Base-by-base conservation (phyloP, 2,329 filamentous ascomycete genomes). In the Akanthomyces lecanii region DNA sequence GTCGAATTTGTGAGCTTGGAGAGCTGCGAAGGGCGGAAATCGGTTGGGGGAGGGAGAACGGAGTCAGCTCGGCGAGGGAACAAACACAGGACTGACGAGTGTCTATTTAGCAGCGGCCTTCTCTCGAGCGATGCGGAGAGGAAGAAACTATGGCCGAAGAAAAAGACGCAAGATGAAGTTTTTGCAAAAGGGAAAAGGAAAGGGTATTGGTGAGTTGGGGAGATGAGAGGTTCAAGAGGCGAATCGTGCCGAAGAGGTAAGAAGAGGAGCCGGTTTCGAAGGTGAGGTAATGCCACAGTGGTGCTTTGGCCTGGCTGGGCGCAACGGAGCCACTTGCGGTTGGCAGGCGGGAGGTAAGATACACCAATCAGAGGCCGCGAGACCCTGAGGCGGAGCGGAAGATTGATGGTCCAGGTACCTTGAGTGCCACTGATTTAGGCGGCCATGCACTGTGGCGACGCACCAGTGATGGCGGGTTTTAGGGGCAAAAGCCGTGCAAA, bases 281-380 rank as follows among this genome's bases (percentile, higher is more conserved):
- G 53, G 47, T 61, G 58, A 64, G 58, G 58, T 61, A 64, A 62
- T 64, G 63, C 63, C 59, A 64, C 58, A 62, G 58, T 64, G 63
- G 63, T 44, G 52, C 48, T 56, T 44, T 50, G 33, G n/a, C n/a
- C 7, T 33, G 42, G 21, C 44, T n/a, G 50, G 50, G 38, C 23
- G 40, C 44, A 38, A 14, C 50, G 60, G 52, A 50, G 44, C 61
- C 33, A 47, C 50, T 42, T 38, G 16, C 33, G 44, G 21, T 38
- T 48, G 23, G 56, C 56, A 40, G 36, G 45, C 40, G 50, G 67
- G 65, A 57, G 61, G 45, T 45, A 55, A 53, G 63, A 65, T 66
- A 66, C 62, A 68, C 75, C 75, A 77, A 77, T 77, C 70, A 72
- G 69, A 74, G 67, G 67, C 68, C 68, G 56, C 6, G 3, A 67